Percentiles rank a stretch among this genome's conserved stretches.
Evolutionary conservation across 2,329 filamentous ascomycete genomes (phyloP).

Genomic region (Cladosporium sp.): DNA sequence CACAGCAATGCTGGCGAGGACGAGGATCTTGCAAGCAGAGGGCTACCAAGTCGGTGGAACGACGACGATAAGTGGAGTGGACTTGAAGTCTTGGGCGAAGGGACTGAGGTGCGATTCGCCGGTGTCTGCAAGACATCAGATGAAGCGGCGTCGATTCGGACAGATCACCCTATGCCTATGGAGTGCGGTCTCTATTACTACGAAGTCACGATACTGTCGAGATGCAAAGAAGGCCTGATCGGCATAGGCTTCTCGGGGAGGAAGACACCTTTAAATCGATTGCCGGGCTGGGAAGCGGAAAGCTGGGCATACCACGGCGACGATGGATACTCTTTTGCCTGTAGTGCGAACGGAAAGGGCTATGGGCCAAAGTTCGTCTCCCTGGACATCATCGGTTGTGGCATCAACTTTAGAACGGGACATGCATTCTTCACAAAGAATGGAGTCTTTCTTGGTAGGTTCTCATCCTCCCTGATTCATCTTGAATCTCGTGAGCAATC

Average conservation of each 20-base stretch:
- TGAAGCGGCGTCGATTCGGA: slow-evolving; percentile 77
- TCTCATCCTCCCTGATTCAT: neutral
- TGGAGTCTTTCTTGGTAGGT: slow-evolving; percentile 53
- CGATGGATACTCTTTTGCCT: slow-evolving; percentile 60
- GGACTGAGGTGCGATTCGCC: slow-evolving; percentile 64
- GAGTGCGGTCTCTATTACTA: slow-evolving; percentile 95
- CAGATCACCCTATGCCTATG: slow-evolving; percentile 80
- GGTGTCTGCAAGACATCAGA: slow-evolving; percentile 56
- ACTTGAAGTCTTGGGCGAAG: slow-evolving; percentile 71
- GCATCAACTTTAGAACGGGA: slow-evolving; percentile 59
- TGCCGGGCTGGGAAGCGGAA: slow-evolving; percentile 63
- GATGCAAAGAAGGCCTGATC: slow-evolving; percentile 58
- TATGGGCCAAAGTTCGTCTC: slow-evolving; percentile 59
- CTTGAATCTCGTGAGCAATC: neutral
- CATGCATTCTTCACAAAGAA: slow-evolving; percentile 64
- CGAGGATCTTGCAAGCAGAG: slow-evolving; percentile 38
- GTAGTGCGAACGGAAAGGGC: slow-evolving; percentile 51
- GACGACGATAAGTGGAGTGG: slow-evolving; percentile 68
- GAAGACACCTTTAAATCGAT: slow-evolving; percentile 56
- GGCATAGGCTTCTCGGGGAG: slow-evolving; percentile 59
- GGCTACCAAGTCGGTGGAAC: slow-evolving; percentile 81
- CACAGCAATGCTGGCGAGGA: neutral
- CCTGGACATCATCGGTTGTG: slow-evolving; percentile 60
- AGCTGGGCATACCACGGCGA: slow-evolving; percentile 66
- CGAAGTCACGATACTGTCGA: slow-evolving; percentile 65